Percentiles rank a stretch among this genome's conserved stretches.
Conservation (phyloP, 2,329 filamentous ascomycete species). For the Hymenoscyphus occultus region DNA sequence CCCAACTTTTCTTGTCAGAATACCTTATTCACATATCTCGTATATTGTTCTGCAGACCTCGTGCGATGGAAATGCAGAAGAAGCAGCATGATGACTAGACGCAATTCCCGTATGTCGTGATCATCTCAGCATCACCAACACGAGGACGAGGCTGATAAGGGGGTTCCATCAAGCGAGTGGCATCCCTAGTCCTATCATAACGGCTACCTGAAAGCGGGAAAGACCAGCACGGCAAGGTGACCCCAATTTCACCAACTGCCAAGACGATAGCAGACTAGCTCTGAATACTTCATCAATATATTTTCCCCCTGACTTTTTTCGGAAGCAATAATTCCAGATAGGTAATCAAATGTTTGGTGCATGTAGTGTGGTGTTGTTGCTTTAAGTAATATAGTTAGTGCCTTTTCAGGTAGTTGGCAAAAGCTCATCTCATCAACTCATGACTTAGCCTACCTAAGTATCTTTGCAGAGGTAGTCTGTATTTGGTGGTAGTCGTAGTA, state of each 20-base stretch:
- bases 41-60: background rate
- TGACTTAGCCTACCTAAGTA: background rate
- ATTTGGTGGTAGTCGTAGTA: background rate
- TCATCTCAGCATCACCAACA: background rate
- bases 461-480: no score
- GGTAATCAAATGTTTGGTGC: no score
- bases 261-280: background rate
- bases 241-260: background rate
- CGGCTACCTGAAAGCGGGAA: background rate
- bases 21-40: no score
- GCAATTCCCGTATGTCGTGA: background rate
- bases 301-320: background rate
- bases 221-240: background rate
- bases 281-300: background rate
- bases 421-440: background rate
- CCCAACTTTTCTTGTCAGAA: background rate
- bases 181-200: background rate
- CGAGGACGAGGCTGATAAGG: constrained; percentile 1
- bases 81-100: background rate
- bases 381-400: no score
- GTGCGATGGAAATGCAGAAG: background rate
- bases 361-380: background rate
- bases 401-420: background rate
- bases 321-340: no score
- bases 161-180: background rate